Evolutionary conservation across 768 basidiomycete species (phyloP).

Genomic region (Mycena floridula): DNA sequence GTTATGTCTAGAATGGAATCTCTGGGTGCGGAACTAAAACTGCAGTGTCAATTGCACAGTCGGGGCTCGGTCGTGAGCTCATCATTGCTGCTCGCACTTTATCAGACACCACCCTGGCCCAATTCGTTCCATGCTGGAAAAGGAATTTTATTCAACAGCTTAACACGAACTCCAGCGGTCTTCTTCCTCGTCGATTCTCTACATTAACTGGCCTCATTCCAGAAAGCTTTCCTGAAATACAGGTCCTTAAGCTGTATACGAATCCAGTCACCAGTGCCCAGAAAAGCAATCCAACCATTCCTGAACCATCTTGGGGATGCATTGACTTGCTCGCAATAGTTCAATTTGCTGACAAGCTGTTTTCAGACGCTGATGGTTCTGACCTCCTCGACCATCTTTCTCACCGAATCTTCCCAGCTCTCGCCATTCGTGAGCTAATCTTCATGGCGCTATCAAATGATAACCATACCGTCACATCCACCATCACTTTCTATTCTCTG

Average conservation of each 20-base stretch:
- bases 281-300: not conserved
- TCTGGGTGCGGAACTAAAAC: conserved; percentile 20
- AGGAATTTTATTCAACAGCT: conserved; percentile 15
- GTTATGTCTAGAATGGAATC: conserved; percentile 8
- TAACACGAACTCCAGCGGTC: conserved; percentile 13
- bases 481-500: not conserved
- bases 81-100: conserved; percentile 18
- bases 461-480: not conserved
- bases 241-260: conserved; percentile 31
- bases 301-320: not conserved
- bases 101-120: not conserved
- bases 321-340: not conserved
- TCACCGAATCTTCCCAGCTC: not conserved
- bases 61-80: conserved; percentile 26
- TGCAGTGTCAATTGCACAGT: conserved; percentile 27
- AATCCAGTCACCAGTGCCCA: conserved; percentile 21
- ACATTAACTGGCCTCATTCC: conserved; percentile 21
- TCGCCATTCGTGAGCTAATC: not conserved
- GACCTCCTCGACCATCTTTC: not conserved
- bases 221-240: conserved; percentile 23
- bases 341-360: not conserved
- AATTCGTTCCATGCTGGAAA: conserved; percentile 18
- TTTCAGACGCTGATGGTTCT: not conserved
- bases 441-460: not conserved
- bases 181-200: conserved; percentile 17